Evolutionary conservation across 2,329 filamentous ascomycete species (phyloP), one percentile per base, ranked within the genome.

Genomic region (Stagonosporopsis cucurbitacearum): DNA sequence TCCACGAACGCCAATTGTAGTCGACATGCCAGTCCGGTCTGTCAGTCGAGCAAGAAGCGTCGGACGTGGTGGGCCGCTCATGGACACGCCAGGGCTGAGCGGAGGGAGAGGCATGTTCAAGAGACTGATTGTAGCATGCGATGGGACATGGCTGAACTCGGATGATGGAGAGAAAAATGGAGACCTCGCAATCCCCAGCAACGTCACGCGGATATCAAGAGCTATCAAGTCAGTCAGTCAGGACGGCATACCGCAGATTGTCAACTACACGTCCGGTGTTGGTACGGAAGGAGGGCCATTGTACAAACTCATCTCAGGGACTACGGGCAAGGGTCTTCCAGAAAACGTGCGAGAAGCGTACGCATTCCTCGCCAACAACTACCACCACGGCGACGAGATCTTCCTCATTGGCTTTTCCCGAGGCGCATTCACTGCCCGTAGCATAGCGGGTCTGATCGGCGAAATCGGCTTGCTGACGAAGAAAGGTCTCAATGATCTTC

Each of bases 311-410:
- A 60, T 78, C 33, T 69, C 74, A 30, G 74, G 79, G 15, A 67
- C 75, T 15, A 78, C 73, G 6, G 79, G 78, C n/a, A 75, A 77
- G 60, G 79, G 80, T 5, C 70, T 82, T 9, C 69, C 71, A 4
- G 79, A 82, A 30, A 79, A 80, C 42, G 77, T 83, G 3, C 72
- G 79, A 12, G 77, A 81, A 66, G 78, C 74, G 0, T 82, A 84
- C 49, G 75, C 75, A 6, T 84, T 83, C 63, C 68, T 84, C 2
- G 76, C 78, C n/a, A 80, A 80, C 51, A 84, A 84, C 66, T 84
- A 80, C 60, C 70, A 77, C n/a, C 75, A 75, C 0, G 82, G 81
- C 50, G 79, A 81, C 54, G 78, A 78, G 17, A 79, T 81, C 39
- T 81, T 80, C 57, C 65, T 81, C 8, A 60, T 81, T 4, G 79